phyloP scores from a whole-genome alignment of 495 filamentous ascomycete genomes.

The Mytilinidion resinicola region DNA sequence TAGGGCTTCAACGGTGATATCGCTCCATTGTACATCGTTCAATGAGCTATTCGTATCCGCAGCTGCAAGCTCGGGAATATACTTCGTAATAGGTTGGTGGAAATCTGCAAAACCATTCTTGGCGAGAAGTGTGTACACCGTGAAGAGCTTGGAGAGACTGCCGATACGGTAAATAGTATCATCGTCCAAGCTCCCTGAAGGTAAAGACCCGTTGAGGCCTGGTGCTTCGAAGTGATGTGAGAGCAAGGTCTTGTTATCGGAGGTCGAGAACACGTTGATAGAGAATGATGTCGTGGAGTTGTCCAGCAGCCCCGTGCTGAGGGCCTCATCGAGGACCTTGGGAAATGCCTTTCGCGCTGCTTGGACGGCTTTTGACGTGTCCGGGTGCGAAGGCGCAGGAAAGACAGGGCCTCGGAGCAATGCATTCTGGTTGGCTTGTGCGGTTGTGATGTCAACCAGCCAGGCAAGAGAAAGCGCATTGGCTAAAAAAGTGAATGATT shows the following conservation, averaged over 20 bases:
- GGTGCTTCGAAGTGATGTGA: conserved; percentile 5
- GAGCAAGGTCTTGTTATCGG: conserved; percentile 10
- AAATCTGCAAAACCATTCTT: conserved; percentile 3
- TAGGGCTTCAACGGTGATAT: conserved; percentile 16
- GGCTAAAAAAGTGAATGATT: neutral
- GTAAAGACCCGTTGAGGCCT: neutral
- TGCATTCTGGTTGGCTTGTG: neutral
- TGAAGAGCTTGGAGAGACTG: conserved; percentile 25
- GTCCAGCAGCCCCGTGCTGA: conserved; percentile 1
- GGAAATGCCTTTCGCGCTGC: neutral
- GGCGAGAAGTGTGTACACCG: conserved; percentile 19
- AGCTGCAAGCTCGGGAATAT: conserved; percentile 19
- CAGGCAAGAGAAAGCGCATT: neutral
- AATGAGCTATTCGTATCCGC: neutral
- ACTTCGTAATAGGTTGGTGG: conserved; percentile 16
- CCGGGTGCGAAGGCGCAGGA: neutral
- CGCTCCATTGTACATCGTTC: conserved; percentile 7
- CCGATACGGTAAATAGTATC: conserved; percentile 21
- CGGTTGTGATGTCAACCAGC: neutral
- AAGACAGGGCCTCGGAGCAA: conserved; percentile 7
- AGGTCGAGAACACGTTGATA: conserved; percentile 14
- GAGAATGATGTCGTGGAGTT: conserved; percentile 9
- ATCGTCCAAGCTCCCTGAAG: conserved; percentile 8
- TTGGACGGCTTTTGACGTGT: neutral
- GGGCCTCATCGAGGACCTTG: neutral